Evolutionary conservation across 768 basidiomycete species (phyloP), one percentile per base, ranked within the genome.

Genomic region (Cystobasidium tubakii): DNA sequence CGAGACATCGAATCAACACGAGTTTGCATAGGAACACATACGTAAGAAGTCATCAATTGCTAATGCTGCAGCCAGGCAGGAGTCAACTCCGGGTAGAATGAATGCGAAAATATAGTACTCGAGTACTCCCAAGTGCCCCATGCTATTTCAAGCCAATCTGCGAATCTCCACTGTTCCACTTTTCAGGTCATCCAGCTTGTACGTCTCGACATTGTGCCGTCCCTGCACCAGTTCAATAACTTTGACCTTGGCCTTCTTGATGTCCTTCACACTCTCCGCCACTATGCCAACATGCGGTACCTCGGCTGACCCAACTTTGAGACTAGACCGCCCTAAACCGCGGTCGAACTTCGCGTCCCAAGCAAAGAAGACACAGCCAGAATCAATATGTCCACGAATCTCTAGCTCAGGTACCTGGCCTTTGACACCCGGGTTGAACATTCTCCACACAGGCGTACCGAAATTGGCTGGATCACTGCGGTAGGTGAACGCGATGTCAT

Each of bases 311-410:
- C 69, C 69, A 15, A 71, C 44, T 31, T 71, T 71, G 10, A 71
- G 36, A 34, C 69, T 71, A 4, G 69, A 71, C 29, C 69, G 29
- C 1, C 69, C 69, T 17, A 71, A 27, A 23, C 69, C 69, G 9
- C 69, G 23, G 69, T 71, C 78, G 44, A 79, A 76, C 34, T 74
- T 74, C 27, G 73, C 64, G 69, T 79, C 77, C 78, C 78, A 79
- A 1, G 74, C 66, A 33, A 79, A 75, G 0, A 79, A 57, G 71
- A 77, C 76, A 63, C 64, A 74, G 2, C 69, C 69, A 27, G 69
- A 9, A 33, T 71, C 69, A 21, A 71, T 71, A 34, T 34, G 53
- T 2, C 69, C 69, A n/a, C 60, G 69, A 54, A 71, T 71, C 36
- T 71, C 46, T 9, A 71, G 39, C 46, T 71, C 69, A 27, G 53